Evolutionary conservation across 2,329 filamentous ascomycete species (phyloP), one percentile per base, ranked within the genome.

Genomic region (Fusarium goolgardi): DNA sequence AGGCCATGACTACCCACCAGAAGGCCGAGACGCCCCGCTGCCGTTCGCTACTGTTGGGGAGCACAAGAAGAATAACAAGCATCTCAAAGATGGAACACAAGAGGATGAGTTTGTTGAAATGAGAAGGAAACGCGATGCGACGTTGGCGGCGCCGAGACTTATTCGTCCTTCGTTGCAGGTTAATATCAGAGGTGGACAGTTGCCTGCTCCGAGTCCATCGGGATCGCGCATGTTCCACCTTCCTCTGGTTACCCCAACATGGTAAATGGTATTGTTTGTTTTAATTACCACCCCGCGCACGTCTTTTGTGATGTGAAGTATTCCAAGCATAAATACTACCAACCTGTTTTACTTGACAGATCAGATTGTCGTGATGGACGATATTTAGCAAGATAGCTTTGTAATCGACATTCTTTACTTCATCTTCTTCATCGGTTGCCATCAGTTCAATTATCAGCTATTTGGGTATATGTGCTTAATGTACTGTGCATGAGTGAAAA

Each of bases 1-100:
- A 0, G 85, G 85, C 0, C 85, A 88, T 57, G 85, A 88, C 65
- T 88, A 87, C 59, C 75, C 75, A 0, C 83, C 85, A 0, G 73
- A 71, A 2, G 70, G 52, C 0, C 77, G 82, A 6, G 58, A 59
- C 0, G 73, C 65, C 0, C 80, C 83, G 0, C 59, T 79, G 1
- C 74, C 84, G 0, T 84, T 71, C 31, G 75, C 81, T 64, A 85
- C 76, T 1, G 84, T 87, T 0, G 66, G 67, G 2, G 80, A 83
- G 9, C 85, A 87, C 31, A 78, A 71, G n/a, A 60, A 69, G 34
- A 64, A 76, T 13, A 87, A 87, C 60, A 83, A 81, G 59, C 85
- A 87, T 64, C 70, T 87, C 4, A 79, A 77, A 23, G 78, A 81
- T 1, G 79, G 79, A 0, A 76, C 80, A 0, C 73, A 63, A 0